Evolutionary conservation across 2,329 filamentous ascomycete genomes (phyloP).

Genomic region (Pseudofabraea citricarpa): DNA sequence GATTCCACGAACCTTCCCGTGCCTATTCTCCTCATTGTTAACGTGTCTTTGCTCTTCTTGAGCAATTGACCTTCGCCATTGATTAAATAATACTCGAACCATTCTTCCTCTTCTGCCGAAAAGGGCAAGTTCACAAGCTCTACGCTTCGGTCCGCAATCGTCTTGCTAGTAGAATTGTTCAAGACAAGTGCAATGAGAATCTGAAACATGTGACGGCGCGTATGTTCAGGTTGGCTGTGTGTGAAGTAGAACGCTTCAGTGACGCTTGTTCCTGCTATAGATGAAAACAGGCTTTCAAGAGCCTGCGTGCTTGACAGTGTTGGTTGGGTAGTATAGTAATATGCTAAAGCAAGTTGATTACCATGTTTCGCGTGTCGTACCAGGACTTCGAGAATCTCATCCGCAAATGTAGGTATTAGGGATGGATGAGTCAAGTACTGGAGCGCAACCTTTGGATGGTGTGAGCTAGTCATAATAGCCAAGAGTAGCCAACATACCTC

Average conservation of each 20-base stretch:
- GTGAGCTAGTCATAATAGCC: constrained; percentile 15
- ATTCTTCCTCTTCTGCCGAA: constrained; percentile 63
- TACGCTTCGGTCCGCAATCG: constrained; percentile 50
- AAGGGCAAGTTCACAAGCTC: constrained; percentile 72
- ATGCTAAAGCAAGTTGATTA: constrained; percentile 67
- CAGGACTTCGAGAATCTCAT: constrained; percentile 71
- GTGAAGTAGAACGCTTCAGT: constrained; percentile 72
- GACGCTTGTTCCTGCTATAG: constrained; percentile 62
- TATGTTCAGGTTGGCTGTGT: constrained; percentile 55
- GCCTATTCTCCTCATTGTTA: constrained; percentile 69
- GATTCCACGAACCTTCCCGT: constrained; percentile 53
- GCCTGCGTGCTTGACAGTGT: constrained; percentile 60
- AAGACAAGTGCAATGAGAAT: constrained; percentile 58
- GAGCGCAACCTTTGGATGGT: constrained; percentile 51
- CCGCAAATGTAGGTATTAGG: constrained; percentile 73
- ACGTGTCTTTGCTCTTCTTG: constrained; percentile 64
- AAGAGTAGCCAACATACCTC: constrained; percentile 49
- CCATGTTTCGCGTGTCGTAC: constrained; percentile 54
- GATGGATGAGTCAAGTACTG: constrained; percentile 76
- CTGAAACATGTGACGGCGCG: constrained; percentile 62
- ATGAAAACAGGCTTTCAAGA: constrained; percentile 63
- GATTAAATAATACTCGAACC: constrained; percentile 67
- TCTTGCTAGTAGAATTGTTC: constrained; percentile 30
- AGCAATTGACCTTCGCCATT: constrained; percentile 59
- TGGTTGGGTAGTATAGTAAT: constrained; percentile 73